Evolutionary conservation across 2,329 filamentous ascomycete species (phyloP), one percentile per base, ranked within the genome.

Genomic region (Stylonectria norvegica): DNA sequence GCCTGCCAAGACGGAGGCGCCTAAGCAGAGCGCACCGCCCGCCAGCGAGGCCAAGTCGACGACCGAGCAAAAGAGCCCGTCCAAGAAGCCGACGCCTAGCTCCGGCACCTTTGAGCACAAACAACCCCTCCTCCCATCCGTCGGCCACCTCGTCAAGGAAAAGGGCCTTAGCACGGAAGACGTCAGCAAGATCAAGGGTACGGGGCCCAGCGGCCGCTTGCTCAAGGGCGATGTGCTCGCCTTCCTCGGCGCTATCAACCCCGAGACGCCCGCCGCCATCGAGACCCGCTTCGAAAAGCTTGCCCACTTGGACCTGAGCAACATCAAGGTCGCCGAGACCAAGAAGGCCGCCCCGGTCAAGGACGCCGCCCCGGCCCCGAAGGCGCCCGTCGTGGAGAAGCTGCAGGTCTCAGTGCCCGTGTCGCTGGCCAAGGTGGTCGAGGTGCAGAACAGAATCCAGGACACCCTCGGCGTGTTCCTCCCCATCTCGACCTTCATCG

Each of bases 211-310:
- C 57, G 89, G 90, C 42, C 83, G 93, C 46, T 73, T 98, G 39
- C 76, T 98, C 47, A 98, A 98, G 75, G 93, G 93, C 40, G 93
- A 98, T 61, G 85, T 98, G 5, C 80, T 98, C 38, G 90, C 89
- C 34, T 93, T 91, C 65, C 67, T 97, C 12, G 93, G 93, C 48
- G 73, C 76, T 53, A 88, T 96, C 58, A 73, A 83, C 45, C 71
- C 81, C 48, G 75, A 81, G 43, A 85, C 87, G 52, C 86, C 91
- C 2, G 75, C 79, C 16, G 73, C 81, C 46, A 76, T 89, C 53
- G 85, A 86, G 40, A 71, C 77, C 42, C 81, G 80, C 37, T 83
- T 95, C 60, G 73, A 79, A 45, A 84, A 89, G 65, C 79, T 93
- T 34, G 72, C 79, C 29, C 89, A 94, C 64, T 81, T 98, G 38